phyloP scores from a whole-genome alignment of 140 eudicot species.

The Oenanthe javanica region DNA sequence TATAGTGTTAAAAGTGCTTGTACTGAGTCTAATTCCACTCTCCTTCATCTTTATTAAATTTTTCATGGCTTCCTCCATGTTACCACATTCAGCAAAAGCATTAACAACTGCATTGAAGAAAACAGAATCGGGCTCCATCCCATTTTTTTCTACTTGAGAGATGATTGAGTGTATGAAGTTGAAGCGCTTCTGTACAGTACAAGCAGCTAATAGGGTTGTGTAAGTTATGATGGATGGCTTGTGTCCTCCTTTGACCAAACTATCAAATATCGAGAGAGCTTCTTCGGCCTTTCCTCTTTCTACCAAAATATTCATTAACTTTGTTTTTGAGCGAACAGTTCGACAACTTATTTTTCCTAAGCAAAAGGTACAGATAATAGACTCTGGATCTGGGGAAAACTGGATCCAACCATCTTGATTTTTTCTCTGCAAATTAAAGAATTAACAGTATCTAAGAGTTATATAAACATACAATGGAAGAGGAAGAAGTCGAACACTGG shows the following conservation, averaged over 20 bases:
- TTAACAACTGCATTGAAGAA: constrained; percentile 47
- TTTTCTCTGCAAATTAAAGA: constrained; percentile 22
- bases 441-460: background rate
- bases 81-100: constrained; percentile 44
- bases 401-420: constrained; percentile 19
- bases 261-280: constrained; percentile 29
- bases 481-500: background rate
- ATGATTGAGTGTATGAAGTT: constrained; percentile 28
- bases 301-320: constrained; percentile 38
- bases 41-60: constrained; percentile 35
- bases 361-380: constrained; percentile 35
- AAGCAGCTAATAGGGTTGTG: constrained; percentile 39
- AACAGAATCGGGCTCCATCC: constrained; percentile 46
- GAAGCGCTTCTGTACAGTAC: constrained; percentile 39
- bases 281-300: constrained; percentile 44
- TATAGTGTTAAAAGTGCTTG: constrained; percentile 39
- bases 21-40: constrained; percentile 30
- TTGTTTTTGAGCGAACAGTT: constrained; percentile 37
- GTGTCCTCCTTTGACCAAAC: constrained; percentile 40
- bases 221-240: constrained; percentile 47
- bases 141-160: constrained; percentile 32
- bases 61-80: constrained; percentile 49
- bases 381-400: constrained; percentile 27
- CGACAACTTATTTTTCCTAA: constrained; percentile 28
- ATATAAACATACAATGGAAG: background rate